Percentiles rank a stretch among this genome's conserved stretches.
phyloP scores from a whole-genome alignment of 2,329 filamentous ascomycete species.

The Fusarium marasasianum region DNA sequence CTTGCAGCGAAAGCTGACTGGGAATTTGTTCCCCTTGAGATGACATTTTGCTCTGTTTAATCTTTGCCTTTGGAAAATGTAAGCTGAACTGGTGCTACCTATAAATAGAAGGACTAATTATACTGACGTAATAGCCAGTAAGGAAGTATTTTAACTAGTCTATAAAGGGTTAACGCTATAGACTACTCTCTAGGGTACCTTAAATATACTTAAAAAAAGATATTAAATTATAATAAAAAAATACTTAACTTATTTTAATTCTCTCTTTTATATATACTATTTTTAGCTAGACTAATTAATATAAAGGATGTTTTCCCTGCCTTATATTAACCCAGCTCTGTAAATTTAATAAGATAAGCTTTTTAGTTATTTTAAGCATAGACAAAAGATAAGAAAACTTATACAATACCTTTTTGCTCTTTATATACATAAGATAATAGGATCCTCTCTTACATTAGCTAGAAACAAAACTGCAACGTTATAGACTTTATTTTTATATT shows the following conservation, averaged over 20 bases:
- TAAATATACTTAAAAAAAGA: no score
- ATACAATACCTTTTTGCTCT: background rate
- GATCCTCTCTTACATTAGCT: background rate
- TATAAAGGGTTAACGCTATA: no score
- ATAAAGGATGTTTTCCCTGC: background rate
- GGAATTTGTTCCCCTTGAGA: background rate
- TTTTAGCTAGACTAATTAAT: background rate
- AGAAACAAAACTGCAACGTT: background rate
- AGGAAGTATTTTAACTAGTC: no score
- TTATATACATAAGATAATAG: fast-evolving
- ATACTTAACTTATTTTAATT: no score
- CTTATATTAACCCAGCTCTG: background rate
- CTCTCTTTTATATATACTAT: background rate
- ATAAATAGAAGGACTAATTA: no score
- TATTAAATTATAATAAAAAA: no score
- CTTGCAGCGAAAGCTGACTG: background rate
- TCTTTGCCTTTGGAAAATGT: background rate
- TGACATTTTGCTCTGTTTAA: background rate
- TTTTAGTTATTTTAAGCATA: background rate
- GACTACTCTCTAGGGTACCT: no score
- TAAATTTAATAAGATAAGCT: background rate
- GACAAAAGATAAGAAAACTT: background rate
- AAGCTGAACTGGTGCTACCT: no score
- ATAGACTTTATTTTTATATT: background rate
- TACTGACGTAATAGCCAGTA: no score